Conservation (phyloP, 2,329 filamentous ascomycete species). For the Xenoacremonium recifei region DNA sequence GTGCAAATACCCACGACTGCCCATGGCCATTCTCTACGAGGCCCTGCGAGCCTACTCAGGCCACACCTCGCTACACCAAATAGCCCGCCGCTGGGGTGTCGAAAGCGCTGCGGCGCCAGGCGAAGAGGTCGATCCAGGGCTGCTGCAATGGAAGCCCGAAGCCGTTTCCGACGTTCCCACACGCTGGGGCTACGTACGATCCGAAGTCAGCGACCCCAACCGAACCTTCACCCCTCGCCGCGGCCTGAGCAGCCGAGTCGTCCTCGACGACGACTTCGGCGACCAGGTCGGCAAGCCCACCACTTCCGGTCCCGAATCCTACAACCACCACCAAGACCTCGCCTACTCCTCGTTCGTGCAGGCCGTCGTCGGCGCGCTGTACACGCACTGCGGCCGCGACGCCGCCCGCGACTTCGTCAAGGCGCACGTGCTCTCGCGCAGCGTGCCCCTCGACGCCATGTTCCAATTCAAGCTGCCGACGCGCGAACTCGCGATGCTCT, state of each 20-base stretch:
- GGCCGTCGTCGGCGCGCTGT: slow-evolving; percentile 80
- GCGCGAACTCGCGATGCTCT: slow-evolving; percentile 78
- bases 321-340: slow-evolving; percentile 69
- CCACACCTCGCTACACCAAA: slow-evolving; percentile 66
- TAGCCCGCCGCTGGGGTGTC: slow-evolving; percentile 87
- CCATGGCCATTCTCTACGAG: slow-evolving; percentile 82
- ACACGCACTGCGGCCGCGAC: slow-evolving; percentile 77
- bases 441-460: slow-evolving; percentile 71
- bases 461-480: slow-evolving; percentile 86
- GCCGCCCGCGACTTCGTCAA: slow-evolving; percentile 80
- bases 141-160: slow-evolving; percentile 73
- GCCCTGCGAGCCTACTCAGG: slow-evolving; percentile 84
- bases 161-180: slow-evolving; percentile 43
- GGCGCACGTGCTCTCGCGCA: slow-evolving; percentile 78
- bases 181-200: slow-evolving; percentile 51
- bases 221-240: slow-evolving; percentile 50
- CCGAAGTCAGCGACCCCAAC: slow-evolving; percentile 43
- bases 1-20: slow-evolving; percentile 86
- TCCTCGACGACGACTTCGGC: slow-evolving; percentile 84
- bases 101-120: slow-evolving; percentile 85
- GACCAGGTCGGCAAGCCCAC: slow-evolving; percentile 43
- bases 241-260: slow-evolving; percentile 72
- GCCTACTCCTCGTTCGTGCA: slow-evolving; percentile 78
- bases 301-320: slow-evolving; percentile 24
- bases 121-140: slow-evolving; percentile 85